Conservation (phyloP, 768 basidiomycete genomes). For the Agaricus blazei region DNA sequence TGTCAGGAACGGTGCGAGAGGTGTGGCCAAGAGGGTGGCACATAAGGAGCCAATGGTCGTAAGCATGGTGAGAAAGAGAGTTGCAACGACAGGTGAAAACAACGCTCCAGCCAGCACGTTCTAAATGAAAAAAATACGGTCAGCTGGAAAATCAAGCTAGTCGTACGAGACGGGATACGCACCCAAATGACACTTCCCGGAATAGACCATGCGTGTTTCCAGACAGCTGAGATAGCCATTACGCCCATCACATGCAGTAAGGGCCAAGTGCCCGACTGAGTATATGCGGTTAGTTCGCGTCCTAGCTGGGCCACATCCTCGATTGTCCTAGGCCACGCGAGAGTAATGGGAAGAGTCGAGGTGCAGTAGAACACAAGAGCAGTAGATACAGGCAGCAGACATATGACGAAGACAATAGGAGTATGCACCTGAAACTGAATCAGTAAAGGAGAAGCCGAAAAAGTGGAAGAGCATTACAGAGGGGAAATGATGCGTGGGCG, state of each 20-base stretch:
- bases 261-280: slow-evolving; percentile 60
- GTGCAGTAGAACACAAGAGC: slow-evolving; percentile 64
- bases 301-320: slow-evolving; percentile 73
- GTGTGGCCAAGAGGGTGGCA: slow-evolving; percentile 75
- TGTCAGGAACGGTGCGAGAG: slow-evolving; percentile 79
- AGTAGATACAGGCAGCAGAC: slow-evolving; percentile 63
- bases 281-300: slow-evolving; percentile 71
- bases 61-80: slow-evolving; percentile 73
- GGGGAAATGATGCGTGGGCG: slow-evolving; percentile 21
- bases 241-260: slow-evolving; percentile 78
- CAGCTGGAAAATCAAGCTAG: slow-evolving; percentile 8
- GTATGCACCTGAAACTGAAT: slow-evolving; percentile 26
- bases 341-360: slow-evolving; percentile 75
- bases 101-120: slow-evolving; percentile 88
- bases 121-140: slow-evolving; percentile 31
- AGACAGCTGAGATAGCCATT: slow-evolving; percentile 77
- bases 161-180: slow-evolving; percentile 23
- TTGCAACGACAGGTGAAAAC: slow-evolving; percentile 78
- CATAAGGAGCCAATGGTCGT: slow-evolving; percentile 85
- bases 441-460: slow-evolving; percentile 3
- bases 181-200: slow-evolving; percentile 94
- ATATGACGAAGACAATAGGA: slow-evolving; percentile 38
- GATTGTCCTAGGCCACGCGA: slow-evolving; percentile 72
- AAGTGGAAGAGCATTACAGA: slow-evolving; percentile 20
- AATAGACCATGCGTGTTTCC: slow-evolving; percentile 98